Percentiles rank a stretch among this genome's conserved stretches.
phyloP scores from a whole-genome alignment of 1,284 basidiomycete genomes.

The Athelia sp. region DNA sequence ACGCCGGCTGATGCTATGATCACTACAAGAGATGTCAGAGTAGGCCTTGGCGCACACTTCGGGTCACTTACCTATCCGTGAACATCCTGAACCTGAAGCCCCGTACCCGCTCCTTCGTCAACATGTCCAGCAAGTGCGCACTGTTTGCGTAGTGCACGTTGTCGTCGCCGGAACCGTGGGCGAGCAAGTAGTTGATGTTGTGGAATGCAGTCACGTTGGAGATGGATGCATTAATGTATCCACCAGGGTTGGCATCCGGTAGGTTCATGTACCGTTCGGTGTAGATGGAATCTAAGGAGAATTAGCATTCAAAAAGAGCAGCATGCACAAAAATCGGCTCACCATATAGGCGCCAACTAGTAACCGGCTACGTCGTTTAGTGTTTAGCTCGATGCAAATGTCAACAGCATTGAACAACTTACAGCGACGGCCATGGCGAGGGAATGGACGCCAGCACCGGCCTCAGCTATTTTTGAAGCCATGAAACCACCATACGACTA shows the following conservation, averaged over 20 bases:
- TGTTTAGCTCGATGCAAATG: not conserved
- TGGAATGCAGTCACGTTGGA: conserved; percentile 83
- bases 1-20: conserved; percentile 70
- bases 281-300: conserved; percentile 70
- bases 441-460: conserved; percentile 78
- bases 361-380: conserved; percentile 58
- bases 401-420: conserved; percentile 26
- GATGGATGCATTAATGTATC: conserved; percentile 84
- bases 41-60: not conserved
- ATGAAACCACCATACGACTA: conserved; percentile 94
- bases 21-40: conserved; percentile 39
- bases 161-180: conserved; percentile 92
- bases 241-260: conserved; percentile 70
- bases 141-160: conserved; percentile 94
- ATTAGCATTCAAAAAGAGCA: conserved; percentile 2
- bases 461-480: conserved; percentile 88
- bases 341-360: conserved; percentile 85
- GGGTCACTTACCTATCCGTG: conserved; percentile 80
- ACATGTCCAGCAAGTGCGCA: conserved; percentile 87
- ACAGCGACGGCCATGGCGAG: conserved; percentile 89
- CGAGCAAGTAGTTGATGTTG: conserved; percentile 76
- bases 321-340: conserved; percentile 23
- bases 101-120: conserved; percentile 73
- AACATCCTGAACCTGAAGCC: conserved; percentile 93
- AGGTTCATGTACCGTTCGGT: conserved; percentile 97